Evolutionary conservation across 257 asterid genomes (phyloP).

Genomic region (Misopates orontium): DNA sequence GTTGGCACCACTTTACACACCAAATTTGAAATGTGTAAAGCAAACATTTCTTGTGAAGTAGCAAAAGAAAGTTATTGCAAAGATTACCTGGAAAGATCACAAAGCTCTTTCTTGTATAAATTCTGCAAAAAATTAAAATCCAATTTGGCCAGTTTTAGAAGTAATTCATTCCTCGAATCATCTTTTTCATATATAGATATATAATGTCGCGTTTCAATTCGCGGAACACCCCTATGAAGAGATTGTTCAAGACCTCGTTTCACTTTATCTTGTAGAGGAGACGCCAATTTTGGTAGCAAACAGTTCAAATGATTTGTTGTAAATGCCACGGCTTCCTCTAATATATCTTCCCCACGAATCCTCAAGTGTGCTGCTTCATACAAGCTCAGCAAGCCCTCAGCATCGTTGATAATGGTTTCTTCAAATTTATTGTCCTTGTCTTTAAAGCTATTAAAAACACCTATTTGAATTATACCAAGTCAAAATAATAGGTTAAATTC

Average conservation of each 20-base stretch:
- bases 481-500: too few species aligned
- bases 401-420: conserved; percentile 5
- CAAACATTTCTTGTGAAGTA: too few species aligned
- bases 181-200: conserved; percentile 16
- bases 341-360: conserved; percentile 35
- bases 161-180: background rate
- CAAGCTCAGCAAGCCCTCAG: conserved; percentile 28
- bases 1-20: too few species aligned
- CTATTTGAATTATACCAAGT: background rate
- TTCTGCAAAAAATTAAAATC: conserved; percentile 16
- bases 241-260: background rate
- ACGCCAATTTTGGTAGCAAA: conserved; percentile 3
- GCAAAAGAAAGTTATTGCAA: too few species aligned
- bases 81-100: background rate
- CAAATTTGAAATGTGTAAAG: too few species aligned
- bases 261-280: conserved; percentile 6
- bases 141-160: conserved; percentile 3
- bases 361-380: conserved; percentile 41
- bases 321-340: conserved; percentile 33
- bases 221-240: background rate
- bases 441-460: conserved; percentile 25
- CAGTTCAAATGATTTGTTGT: background rate
- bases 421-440: conserved; percentile 17
- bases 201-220: conserved; percentile 10
- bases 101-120: conserved; percentile 20